These are phyloP conservation scores for Saccharomyces cerevisiae DNA, from an alignment of 805 yeast genomes.

Conservation along the genomic window DNA sequence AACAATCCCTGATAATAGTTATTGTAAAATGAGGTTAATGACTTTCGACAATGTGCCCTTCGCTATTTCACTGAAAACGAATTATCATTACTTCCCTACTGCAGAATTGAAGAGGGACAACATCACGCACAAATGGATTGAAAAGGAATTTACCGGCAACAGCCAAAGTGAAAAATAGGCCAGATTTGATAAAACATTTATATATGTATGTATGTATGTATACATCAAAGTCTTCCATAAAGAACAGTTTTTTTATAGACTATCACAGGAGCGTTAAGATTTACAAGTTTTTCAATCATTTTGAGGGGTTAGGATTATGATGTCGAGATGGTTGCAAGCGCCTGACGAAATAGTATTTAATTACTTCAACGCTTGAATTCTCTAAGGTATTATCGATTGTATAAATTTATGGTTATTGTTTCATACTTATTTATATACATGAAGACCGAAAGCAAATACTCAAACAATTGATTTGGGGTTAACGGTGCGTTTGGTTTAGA, in stretches of 20 bases:
- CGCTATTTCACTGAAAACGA: slow-evolving; percentile 78
- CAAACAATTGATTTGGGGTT: background rate
- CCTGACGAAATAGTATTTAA: background rate
- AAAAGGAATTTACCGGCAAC: slow-evolving; percentile 36
- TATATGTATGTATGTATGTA: slow-evolving; percentile 1
- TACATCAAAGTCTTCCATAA: background rate
- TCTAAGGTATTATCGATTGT: background rate
- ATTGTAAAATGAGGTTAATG: slow-evolving; percentile 71
- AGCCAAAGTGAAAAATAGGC: background rate
- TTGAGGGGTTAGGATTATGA: background rate
- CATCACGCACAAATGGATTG: slow-evolving; percentile 45
- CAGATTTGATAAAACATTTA: background rate
- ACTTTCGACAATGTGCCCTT: slow-evolving; percentile 81
- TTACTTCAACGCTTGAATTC: background rate
- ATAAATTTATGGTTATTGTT: background rate
- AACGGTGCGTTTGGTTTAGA: background rate
- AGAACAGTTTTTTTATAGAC: background rate
- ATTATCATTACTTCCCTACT: slow-evolving; percentile 82
- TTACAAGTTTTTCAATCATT: background rate
- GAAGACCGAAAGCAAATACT: background rate
- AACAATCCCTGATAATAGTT: slow-evolving; percentile 67
- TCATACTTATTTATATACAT: background rate
- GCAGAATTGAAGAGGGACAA: slow-evolving; percentile 46
- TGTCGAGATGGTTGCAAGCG: background rate
- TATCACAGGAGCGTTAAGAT: background rate